phyloP scores from a whole-genome alignment of 352 stramenopile genomes.

The Phytophthora agathidicida region DNA sequence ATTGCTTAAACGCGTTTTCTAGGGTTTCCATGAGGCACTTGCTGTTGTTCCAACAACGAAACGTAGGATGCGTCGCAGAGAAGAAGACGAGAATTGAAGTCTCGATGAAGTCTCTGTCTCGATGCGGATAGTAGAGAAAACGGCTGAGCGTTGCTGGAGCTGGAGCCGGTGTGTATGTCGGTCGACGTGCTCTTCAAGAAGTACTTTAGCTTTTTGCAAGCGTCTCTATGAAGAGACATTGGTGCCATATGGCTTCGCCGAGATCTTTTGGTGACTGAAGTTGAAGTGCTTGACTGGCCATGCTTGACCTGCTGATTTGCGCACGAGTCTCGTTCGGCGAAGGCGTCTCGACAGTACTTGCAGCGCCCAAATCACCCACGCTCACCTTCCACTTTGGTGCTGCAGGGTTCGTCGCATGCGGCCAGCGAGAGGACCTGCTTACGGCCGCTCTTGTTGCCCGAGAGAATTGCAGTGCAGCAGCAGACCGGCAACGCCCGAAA shows the following conservation, averaged over 20 bases:
- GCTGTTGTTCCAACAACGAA: too few species aligned
- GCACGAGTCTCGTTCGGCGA: neutral
- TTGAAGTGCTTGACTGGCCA: slow-evolving; percentile 10
- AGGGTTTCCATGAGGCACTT: too few species aligned
- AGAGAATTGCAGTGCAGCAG: too few species aligned
- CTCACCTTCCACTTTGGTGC: neutral
- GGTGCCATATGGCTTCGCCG: too few species aligned
- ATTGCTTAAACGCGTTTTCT: too few species aligned
- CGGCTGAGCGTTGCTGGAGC: neutral
- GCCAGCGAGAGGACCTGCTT: neutral
- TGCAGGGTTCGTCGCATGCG: neutral
- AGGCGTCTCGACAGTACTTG: neutral
- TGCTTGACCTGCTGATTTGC: slow-evolving; percentile 1
- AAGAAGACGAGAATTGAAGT: too few species aligned
- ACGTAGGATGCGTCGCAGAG: too few species aligned
- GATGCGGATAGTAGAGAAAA: neutral
- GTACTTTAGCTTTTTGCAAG: neutral
- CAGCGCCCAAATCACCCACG: neutral
- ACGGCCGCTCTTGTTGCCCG: too few species aligned
- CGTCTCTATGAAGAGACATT: neutral
- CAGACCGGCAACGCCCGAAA: too few species aligned
- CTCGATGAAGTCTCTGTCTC: too few species aligned
- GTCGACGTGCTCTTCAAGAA: neutral
- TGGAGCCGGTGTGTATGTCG: too few species aligned
- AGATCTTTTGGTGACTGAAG: slow-evolving; percentile 6